These are phyloP conservation scores for Mediolabrus comicus DNA, from an alignment of 108 stramenopile genomes.

Conservation along the genomic window DNA sequence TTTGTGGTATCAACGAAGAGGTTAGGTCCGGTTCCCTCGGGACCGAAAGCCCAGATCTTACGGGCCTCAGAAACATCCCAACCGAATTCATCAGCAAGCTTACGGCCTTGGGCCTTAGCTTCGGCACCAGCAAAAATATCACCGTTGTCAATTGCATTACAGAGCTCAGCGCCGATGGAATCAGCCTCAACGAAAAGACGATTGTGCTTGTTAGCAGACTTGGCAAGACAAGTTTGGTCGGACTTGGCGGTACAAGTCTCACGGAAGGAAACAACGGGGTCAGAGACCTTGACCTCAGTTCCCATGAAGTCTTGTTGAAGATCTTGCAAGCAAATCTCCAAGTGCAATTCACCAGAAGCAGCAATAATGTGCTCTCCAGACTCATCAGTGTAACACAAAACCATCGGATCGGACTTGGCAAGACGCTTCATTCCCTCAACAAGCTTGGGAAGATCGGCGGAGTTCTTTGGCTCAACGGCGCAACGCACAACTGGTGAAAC, in stretches of 20 bases:
- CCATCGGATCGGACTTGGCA: conserved; percentile 99
- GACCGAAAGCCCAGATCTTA: conserved; percentile 99
- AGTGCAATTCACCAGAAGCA: conserved; percentile 98
- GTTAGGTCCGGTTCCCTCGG: conserved; percentile 99
- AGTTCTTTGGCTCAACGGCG: conserved; percentile 99
- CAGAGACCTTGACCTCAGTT: conserved; percentile 98
- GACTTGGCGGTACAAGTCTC: conserved; percentile 97
- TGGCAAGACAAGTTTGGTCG: conserved; percentile 91
- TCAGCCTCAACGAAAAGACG: conserved; percentile 96
- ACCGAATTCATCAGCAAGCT: conserved; percentile 94
- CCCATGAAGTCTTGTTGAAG: conserved; percentile 99
- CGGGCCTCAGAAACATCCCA: conserved; percentile 98
- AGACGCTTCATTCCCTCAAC: conserved; percentile 99
- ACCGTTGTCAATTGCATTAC: conserved; percentile 96
- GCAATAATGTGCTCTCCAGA: conserved; percentile 99
- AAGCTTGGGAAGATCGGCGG: conserved; percentile 99
- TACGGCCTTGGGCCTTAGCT: conserved; percentile 91
- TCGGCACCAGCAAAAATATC: conserved; percentile 88
- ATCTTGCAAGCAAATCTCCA: conserved; percentile 99
- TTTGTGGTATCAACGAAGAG: conserved; percentile 98
- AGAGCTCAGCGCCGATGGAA: conserved; percentile 85
- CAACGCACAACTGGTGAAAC: conserved; percentile 99
- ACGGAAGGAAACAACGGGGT: conserved; percentile 99
- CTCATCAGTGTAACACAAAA: conserved; percentile 99
- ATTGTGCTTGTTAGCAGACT: conserved; percentile 99